Percentiles rank a stretch among this genome's conserved stretches.
Conservation (phyloP, 1,284 basidiomycete species). For the Rhodofomes roseus region DNA sequence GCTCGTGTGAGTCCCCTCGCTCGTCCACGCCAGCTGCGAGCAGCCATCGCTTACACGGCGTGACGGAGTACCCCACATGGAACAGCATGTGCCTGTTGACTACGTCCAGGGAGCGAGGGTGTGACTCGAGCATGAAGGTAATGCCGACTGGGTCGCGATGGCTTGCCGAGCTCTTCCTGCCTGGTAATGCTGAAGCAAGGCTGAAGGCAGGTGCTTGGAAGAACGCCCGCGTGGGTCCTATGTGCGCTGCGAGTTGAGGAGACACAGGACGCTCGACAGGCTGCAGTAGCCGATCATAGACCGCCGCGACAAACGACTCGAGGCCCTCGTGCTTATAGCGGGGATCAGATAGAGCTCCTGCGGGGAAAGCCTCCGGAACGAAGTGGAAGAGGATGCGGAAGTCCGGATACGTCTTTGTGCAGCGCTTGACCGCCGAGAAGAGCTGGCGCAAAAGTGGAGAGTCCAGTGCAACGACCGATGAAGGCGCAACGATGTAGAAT, state of each 20-base stretch:
- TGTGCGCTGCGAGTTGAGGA: conserved; percentile 41
- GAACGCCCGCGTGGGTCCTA: conserved; percentile 36
- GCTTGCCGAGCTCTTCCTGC: conserved; percentile 17
- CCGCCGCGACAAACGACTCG: conserved; percentile 49
- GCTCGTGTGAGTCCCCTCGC: conserved; percentile 66
- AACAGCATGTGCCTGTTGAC: conserved; percentile 66
- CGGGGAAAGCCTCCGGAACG: conserved; percentile 59
- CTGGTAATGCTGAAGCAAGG: conserved; percentile 46
- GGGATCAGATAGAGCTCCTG: conserved; percentile 38
- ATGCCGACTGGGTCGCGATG: conserved; percentile 15
- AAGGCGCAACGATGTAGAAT: conserved; percentile 65
- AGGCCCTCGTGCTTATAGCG: conserved; percentile 36
- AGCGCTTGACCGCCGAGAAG: conserved; percentile 54
- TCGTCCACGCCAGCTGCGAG: conserved; percentile 74
- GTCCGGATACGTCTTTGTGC: conserved; percentile 42
- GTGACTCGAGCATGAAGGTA: conserved; percentile 41
- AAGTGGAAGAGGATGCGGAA: conserved; percentile 59
- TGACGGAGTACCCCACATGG: conserved; percentile 71
- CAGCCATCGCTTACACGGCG: conserved; percentile 68
- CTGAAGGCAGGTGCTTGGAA: conserved; percentile 66
- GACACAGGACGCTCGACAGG: conserved; percentile 59
- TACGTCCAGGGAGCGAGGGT: conserved; percentile 55
- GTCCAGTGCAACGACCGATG: conserved; percentile 51
- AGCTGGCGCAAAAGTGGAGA: conserved; percentile 64
- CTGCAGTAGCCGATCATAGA: conserved; percentile 68